These are phyloP conservation scores for Guadua angustifolia DNA, from an alignment of 176 grass and related monocot species.

Conservation along the genomic window DNA sequence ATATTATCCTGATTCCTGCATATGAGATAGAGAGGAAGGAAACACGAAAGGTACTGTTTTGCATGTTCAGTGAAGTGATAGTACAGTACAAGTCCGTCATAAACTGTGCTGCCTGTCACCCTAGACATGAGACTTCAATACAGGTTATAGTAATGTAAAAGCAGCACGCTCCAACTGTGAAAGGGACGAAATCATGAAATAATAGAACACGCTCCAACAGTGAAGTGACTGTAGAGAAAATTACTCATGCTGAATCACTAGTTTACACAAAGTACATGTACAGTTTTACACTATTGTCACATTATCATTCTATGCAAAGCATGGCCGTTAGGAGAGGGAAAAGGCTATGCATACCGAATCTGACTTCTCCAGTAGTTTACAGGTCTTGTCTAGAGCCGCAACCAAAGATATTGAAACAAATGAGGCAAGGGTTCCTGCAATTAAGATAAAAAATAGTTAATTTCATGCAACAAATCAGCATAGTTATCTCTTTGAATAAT, in stretches of 20 bases:
- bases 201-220: constrained; percentile 31
- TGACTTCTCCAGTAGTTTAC: constrained; percentile 58
- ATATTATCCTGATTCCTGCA: constrained; percentile 40
- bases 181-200: constrained; percentile 19
- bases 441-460: constrained; percentile 18
- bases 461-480: background rate
- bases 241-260: constrained; percentile 49
- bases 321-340: background rate
- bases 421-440: constrained; percentile 42
- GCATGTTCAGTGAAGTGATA: constrained; percentile 10
- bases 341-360: constrained; percentile 56
- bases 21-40: constrained; percentile 34
- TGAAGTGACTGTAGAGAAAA: constrained; percentile 23
- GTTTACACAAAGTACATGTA: constrained; percentile 46
- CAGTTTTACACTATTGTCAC: constrained; percentile 56
- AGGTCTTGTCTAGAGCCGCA: constrained; percentile 51
- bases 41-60: constrained; percentile 25
- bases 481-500: constrained; percentile 3
- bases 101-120: constrained; percentile 13
- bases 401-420: constrained; percentile 42
- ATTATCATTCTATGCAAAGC: constrained; percentile 49
- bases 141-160: constrained; percentile 27
- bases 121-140: constrained; percentile 16
- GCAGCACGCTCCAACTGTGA: constrained; percentile 28
- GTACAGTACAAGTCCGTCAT: constrained; percentile 28